phyloP scores from a whole-genome alignment of 73 alveolate species.

The Tetrahymena elliotti region DNA sequence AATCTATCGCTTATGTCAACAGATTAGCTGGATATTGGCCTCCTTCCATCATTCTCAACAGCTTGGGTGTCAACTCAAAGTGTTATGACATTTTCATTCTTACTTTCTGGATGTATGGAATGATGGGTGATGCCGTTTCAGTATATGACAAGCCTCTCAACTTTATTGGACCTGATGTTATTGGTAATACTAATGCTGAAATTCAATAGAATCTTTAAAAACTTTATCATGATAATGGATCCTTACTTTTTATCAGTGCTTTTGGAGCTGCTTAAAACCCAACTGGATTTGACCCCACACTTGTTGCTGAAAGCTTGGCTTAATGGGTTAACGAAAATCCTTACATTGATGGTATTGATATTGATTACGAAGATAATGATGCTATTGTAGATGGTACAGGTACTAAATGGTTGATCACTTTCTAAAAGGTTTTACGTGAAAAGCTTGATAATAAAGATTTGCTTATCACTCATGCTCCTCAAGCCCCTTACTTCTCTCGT shows the following conservation, averaged over 20 bases:
- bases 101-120: neutral
- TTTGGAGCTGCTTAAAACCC: neutral
- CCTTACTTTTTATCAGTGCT: neutral
- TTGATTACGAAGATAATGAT: neutral
- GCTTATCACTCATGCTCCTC: neutral
- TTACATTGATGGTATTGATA: neutral
- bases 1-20: neutral
- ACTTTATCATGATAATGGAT: neutral
- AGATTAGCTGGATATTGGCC: conserved; percentile 1
- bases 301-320: neutral
- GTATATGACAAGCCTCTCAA: neutral
- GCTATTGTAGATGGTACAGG: neutral
- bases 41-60: neutral
- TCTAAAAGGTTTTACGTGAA: neutral
- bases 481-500: neutral
- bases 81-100: neutral
- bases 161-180: neutral
- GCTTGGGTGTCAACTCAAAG: neutral
- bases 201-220: neutral
- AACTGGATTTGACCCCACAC: neutral
- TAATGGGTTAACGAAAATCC: neutral
- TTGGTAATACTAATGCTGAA: neutral
- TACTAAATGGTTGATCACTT: neutral
- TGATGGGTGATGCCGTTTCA: neutral
- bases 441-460: neutral